Conservation (phyloP, 805 yeast species). For the Yarrowia bubula region DNA sequence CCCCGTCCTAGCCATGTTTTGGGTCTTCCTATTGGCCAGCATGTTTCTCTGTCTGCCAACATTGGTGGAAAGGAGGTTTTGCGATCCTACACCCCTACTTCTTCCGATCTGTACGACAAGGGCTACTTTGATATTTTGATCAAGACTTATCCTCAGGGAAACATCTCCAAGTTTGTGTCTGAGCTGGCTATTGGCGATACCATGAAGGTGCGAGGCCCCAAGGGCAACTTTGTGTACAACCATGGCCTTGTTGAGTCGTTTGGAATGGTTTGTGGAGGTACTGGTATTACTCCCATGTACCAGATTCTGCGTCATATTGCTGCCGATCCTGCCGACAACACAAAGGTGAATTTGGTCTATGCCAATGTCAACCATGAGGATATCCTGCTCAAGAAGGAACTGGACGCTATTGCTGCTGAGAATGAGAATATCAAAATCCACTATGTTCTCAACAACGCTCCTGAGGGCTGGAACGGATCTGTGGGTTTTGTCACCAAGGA, state of each 20-base stretch:
- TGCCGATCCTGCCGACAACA: slow-evolving; percentile 70
- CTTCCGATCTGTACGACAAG: slow-evolving; percentile 55
- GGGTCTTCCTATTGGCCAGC: slow-evolving; percentile 94
- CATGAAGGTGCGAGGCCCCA: slow-evolving; percentile 79
- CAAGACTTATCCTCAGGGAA: slow-evolving; percentile 82
- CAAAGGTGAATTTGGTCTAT: slow-evolving; percentile 69
- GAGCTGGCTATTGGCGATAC: slow-evolving; percentile 72
- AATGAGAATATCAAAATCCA: slow-evolving; percentile 58
- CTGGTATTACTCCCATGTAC: slow-evolving; percentile 95
- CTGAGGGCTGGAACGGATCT: slow-evolving; percentile 76
- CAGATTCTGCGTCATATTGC: slow-evolving; percentile 78
- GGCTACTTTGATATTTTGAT: slow-evolving; percentile 83
- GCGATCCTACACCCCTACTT: slow-evolving; percentile 87
- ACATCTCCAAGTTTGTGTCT: slow-evolving; percentile 72
- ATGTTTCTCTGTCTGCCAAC: slow-evolving; percentile 72
- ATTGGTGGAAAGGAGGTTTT: slow-evolving; percentile 79
- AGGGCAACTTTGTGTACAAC: slow-evolving; percentile 79
- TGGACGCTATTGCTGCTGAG: slow-evolving; percentile 59
- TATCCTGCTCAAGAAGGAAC: slow-evolving; percentile 74
- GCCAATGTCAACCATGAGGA: slow-evolving; percentile 80
- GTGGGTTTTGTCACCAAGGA: slow-evolving; percentile 82
- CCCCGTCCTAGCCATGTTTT: slow-evolving; percentile 72
- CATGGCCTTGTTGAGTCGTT: slow-evolving; percentile 71
- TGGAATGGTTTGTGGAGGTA: slow-evolving; percentile 95
- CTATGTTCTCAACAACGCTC: slow-evolving; percentile 69